Evolutionary conservation across 139 green algal species (phyloP), one percentile per base, ranked within the genome.

Genomic region (Eudorina sp.): DNA sequence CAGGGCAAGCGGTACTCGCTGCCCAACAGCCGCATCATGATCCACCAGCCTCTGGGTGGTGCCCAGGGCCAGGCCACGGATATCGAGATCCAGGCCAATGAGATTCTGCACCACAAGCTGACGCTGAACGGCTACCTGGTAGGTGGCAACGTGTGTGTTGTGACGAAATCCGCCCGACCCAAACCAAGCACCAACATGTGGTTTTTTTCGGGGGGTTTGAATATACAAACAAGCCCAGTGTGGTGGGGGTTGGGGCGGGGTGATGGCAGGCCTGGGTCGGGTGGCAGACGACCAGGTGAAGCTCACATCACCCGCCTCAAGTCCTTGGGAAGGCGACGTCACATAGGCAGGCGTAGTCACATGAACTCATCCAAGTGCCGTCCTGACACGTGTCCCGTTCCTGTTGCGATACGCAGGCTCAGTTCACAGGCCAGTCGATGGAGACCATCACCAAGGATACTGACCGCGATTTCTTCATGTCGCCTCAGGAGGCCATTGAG

Each of bases 51-150:
- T 27, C 93, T 99, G 82, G 98, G 98, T 92, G 98, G 98, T 41
- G 97, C 98, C 4, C 97, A 99, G 94, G 98, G 98, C 48, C 98
- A 99, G 95, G 98, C 98, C 48, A 99, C 98, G 46, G 98, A 99
- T 89, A 99, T 99, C 90, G 98, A 99, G 94, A 99, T 99, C 90
- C 96, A 99, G 93, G 98, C 98, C 25, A 99, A 99, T 87, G 98
- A 99, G 94, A 99, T 99, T 89, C 90, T 99, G 94, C 98, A 99
- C 92, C 98, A 99, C 95, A 99, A 99, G 94, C 94, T 99, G 43
- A 99, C 97, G 11, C 95, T 99, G 36, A 99, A 99, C 85, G 96
- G 96, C 4, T 99, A 99, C 94, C 93, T 99, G 84, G 93, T 95
- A 64, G 25, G 91, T 31, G 46, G 3, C 18, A 34, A 41, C 3